Conservation (phyloP, 2,329 filamentous ascomycete species). For the Phaeophleospora eucalypticola region DNA sequence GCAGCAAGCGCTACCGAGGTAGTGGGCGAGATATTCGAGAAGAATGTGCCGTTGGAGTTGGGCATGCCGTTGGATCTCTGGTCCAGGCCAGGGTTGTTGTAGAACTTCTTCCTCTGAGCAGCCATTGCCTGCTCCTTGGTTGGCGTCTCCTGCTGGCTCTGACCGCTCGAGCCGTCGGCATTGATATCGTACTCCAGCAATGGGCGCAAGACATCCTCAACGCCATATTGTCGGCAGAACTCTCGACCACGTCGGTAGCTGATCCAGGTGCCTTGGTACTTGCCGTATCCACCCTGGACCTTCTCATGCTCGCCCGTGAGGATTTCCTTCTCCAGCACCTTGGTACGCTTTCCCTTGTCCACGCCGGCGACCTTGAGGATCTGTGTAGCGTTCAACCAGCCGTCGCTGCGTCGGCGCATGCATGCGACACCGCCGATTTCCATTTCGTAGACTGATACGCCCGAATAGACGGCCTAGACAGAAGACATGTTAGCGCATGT, state of each 20-base stretch:
- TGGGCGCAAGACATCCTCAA: conserved; percentile 71
- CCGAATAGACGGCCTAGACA: conserved; percentile 77
- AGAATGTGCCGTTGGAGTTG: conserved; percentile 75
- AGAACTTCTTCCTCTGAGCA: conserved; percentile 81
- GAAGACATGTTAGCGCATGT: conserved; percentile 7
- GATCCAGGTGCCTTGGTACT: conserved; percentile 99
- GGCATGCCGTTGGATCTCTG: conserved; percentile 40
- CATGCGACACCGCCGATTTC: conserved; percentile 89
- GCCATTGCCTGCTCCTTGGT: conserved; percentile 99
- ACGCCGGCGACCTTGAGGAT: conserved; percentile 97
- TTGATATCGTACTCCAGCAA: conserved; percentile 77
- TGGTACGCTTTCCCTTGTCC: conserved; percentile 95
- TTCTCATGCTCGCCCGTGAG: conserved; percentile 96
- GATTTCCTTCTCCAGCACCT: conserved; percentile 97
- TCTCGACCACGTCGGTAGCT: conserved; percentile 87
- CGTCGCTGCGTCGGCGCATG: conserved; percentile 92
- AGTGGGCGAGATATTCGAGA: conserved; percentile 92
- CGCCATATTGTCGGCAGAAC: conserved; percentile 75
- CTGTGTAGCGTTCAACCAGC: conserved; percentile 96
- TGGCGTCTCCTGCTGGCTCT: conserved; percentile 81
- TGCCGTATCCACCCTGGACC: conserved; percentile 95
- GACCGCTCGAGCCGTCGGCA: conserved; percentile 65
- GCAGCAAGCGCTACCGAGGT: conserved; percentile 91
- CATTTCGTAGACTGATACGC: conserved; percentile 97
- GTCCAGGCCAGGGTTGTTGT: conserved; percentile 67